phyloP scores from a whole-genome alignment of 805 yeast genomes.

The Blastobotrys americana region DNA sequence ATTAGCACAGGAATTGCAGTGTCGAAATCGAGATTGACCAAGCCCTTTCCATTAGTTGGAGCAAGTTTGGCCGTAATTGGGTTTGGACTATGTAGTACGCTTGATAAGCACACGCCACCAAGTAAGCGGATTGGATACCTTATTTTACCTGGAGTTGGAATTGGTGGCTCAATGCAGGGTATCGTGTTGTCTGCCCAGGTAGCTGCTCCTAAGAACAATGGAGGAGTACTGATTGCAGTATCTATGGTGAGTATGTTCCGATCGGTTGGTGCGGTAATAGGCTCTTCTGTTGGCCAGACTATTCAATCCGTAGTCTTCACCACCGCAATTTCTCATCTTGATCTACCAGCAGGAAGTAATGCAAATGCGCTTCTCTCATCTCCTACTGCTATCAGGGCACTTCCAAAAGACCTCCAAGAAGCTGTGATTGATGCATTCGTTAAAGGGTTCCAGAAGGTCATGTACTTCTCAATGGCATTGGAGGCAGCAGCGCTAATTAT shows the following conservation, averaged over 20 bases:
- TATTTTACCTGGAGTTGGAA: constrained; percentile 36
- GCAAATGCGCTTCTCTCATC: constrained; percentile 10
- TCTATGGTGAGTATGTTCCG: constrained; percentile 39
- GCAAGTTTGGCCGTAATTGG: constrained; percentile 37
- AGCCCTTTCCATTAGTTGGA: constrained; percentile 36
- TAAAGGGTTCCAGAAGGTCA: constrained; percentile 14
- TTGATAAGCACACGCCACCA: constrained; percentile 33
- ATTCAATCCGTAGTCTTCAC: constrained; percentile 20
- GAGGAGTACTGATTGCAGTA: constrained; percentile 42
- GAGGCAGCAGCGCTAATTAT: constrained; percentile 9
- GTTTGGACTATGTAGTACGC: constrained; percentile 35
- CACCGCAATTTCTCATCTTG: background rate
- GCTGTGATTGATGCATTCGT: constrained; percentile 15
- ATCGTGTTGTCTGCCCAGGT: constrained; percentile 39
- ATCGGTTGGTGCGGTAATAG: constrained; percentile 39
- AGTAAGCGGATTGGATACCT: constrained; percentile 38
- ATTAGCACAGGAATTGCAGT: constrained; percentile 40
- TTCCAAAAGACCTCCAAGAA: constrained; percentile 7
- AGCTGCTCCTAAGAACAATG: constrained; percentile 45
- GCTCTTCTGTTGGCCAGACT: constrained; percentile 36
- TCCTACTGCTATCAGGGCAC: constrained; percentile 13
- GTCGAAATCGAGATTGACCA: constrained; percentile 36
- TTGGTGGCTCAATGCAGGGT: constrained; percentile 42
- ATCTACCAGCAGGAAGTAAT: background rate
- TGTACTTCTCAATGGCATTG: constrained; percentile 16